Percentiles rank a stretch among this genome's conserved stretches.
Conservation (phyloP, 1,284 basidiomycete species). For the Xerocomus tenax region DNA sequence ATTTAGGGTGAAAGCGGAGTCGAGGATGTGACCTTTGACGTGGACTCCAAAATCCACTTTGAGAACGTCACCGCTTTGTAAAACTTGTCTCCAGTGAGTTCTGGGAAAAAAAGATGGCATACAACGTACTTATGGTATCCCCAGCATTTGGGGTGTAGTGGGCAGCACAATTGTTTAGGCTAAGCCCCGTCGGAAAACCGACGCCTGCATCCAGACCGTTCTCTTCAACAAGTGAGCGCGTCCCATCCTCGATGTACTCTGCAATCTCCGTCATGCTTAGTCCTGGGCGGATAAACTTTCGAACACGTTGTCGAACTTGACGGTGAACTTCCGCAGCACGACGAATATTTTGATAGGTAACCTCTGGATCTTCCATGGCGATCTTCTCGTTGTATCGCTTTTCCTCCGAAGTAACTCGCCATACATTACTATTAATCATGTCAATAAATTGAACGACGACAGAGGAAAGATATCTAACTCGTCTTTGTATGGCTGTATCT, state of each 20-base stretch:
- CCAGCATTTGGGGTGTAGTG: constrained; percentile 97
- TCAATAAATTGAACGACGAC: constrained; percentile 4
- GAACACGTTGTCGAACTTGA: constrained; percentile 80
- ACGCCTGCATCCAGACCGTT: constrained; percentile 80
- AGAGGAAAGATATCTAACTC: constrained; percentile 48
- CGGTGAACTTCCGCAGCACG: constrained; percentile 94
- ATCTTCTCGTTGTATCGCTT: constrained; percentile 76
- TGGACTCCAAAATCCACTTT: constrained; percentile 99
- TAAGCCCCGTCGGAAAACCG: constrained; percentile 96
- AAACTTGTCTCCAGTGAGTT: constrained; percentile 42
- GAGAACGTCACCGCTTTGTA: constrained; percentile 79
- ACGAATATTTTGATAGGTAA: constrained; percentile 83
- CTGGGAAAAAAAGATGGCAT: constrained; percentile 6
- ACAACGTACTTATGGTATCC: constrained; percentile 68
- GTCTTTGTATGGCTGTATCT: constrained; percentile 86
- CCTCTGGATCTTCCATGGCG: constrained; percentile 69
- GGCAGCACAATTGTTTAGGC: constrained; percentile 89
- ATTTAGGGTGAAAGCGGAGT: constrained; percentile 91
- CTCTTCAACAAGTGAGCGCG: constrained; percentile 85
- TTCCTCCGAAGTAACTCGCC: constrained; percentile 86
- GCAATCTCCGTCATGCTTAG: constrained; percentile 95
- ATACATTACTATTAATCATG: constrained; percentile 56
- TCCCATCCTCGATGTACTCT: constrained; percentile 87
- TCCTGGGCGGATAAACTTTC: constrained; percentile 81
- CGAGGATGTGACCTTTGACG: constrained; percentile 87